Evolutionary conservation across 164 flowering plant species (phyloP), one percentile per base, ranked within the genome.

Genomic region (Tinospora cordifolia): DNA sequence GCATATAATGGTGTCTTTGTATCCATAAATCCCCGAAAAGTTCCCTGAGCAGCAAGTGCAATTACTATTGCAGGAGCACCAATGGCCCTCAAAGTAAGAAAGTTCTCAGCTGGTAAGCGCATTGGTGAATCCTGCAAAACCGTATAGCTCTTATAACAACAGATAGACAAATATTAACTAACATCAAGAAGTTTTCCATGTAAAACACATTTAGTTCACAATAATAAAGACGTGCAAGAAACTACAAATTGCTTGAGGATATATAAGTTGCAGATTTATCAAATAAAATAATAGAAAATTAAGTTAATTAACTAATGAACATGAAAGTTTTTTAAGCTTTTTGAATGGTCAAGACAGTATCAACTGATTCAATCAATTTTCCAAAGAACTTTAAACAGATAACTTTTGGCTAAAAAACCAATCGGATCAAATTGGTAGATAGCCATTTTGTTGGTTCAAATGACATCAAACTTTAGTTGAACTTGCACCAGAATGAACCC

Each of bases 1-100:
- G 98, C 98, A 88, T 84, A 92, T 9, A 94, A 73, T 69, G 99
- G 99, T 62, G 97, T 92, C 83, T 88, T 94, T 62, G 97, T 92
- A 77, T 94, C 99, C 84, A 77, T 85, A 74, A 92, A 89, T 78
- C 99, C 99, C 77, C 99, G 99, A 75, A 94, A 94, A 36, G 90
- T 76, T 46, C 99, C 99, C 78, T 92, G 99, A 30, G 95, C 97
- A 75, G 97, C 99, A 70, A 94, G 92, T 63, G 99, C 95, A 71
- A 94, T 81, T 21, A 90, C 97, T 76, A 89, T 83, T 46, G 99
- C 82, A 68, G 92, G 97, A 72, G 99, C 95, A 77, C 99, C 99
- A 74, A 90, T 78, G 51, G 97, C 97, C 80, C 95, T 85, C 67
- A 84, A 62, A 17, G 87, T 49, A 65, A 90, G 90, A 80, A 90